These are phyloP conservation scores for Tagetes patula DNA, from an alignment of 129 eudicot species.

Conservation along the genomic window DNA sequence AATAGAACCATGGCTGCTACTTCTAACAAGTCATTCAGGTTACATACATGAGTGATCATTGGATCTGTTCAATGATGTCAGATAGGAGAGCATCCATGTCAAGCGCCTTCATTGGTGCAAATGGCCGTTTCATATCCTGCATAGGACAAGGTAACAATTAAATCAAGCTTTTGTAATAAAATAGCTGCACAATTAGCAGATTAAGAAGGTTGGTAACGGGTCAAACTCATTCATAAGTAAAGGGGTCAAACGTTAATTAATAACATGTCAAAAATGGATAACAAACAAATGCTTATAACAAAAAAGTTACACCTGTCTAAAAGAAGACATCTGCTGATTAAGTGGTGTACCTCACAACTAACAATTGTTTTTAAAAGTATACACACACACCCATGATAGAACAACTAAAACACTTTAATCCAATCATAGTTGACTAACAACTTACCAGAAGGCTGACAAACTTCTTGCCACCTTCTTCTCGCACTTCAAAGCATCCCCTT, in stretches of 20 bases:
- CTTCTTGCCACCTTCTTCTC: slow-evolving; percentile 70
- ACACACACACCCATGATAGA: no score
- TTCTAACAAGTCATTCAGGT: slow-evolving; percentile 9
- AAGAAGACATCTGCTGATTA: no score
- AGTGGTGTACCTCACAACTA: no score
- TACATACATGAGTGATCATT: slow-evolving; percentile 31
- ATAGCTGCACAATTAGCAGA: neutral
- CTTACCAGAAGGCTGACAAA: slow-evolving; percentile 73
- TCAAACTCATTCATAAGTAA: no score
- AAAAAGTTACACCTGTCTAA: no score
- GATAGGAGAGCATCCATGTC: slow-evolving; percentile 75
- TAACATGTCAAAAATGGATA: no score
- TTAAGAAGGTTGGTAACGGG: neutral
- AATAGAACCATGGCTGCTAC: neutral
- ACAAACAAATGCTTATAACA: no score
- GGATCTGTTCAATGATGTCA: slow-evolving; percentile 63
- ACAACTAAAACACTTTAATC: neutral
- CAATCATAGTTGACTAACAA: no score
- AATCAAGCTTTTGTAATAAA: slow-evolving; percentile 1
- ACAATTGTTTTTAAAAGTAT: no score
- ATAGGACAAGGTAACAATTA: neutral
- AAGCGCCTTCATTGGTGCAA: slow-evolving; percentile 71
- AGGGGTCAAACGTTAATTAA: no score
- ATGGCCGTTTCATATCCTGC: slow-evolving; percentile 78
- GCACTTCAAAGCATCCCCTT: slow-evolving; percentile 84